Evolutionary conservation across 352 stramenopile species (phyloP).

Genomic region (Phytophthora uliginosa): DNA sequence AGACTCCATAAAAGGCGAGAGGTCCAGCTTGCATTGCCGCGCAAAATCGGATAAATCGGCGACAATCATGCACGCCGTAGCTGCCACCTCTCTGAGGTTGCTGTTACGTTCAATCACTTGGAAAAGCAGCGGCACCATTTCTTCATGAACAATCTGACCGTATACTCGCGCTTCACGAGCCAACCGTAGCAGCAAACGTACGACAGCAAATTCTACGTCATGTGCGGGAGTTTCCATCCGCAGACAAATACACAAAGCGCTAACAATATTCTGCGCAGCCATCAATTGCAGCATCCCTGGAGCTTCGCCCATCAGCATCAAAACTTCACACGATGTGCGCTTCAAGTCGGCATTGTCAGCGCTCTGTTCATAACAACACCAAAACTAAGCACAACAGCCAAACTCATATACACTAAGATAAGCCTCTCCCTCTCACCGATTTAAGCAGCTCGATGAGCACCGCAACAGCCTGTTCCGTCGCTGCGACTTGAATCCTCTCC

Average conservation of each 20-base stretch:
- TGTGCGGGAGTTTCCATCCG: conserved; percentile 20
- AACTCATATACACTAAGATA: background rate
- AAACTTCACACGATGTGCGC: conserved; percentile 46
- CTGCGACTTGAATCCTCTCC: conserved; percentile 40
- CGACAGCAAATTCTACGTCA: conserved; percentile 43
- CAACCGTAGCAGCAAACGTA: conserved; percentile 51
- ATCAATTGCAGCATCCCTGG: conserved; percentile 56
- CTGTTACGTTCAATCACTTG: conserved; percentile 64
- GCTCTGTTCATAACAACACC: conserved; percentile 10
- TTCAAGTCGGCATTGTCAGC: conserved; percentile 50
- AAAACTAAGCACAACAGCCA: background rate
- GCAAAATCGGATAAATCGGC: conserved; percentile 78
- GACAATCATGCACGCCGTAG: conserved; percentile 68
- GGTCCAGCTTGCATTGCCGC: conserved; percentile 59
- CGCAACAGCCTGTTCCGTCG: conserved; percentile 40
- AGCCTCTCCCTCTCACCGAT: conserved; percentile 21
- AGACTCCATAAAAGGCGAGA: conserved; percentile 55
- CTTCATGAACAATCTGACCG: conserved; percentile 68
- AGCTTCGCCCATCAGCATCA: conserved; percentile 49
- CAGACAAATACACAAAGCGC: conserved; percentile 50
- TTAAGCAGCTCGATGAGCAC: conserved; percentile 48
- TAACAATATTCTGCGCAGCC: conserved; percentile 49
- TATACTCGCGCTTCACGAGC: conserved; percentile 52
- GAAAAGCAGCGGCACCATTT: conserved; percentile 62
- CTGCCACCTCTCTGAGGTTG: conserved; percentile 58